A percentile compares a stretch with the other conserved stretches of the same genome.
Conservation (phyloP, 371 early-diverging fungal species). For the Rhizopus sp. region DNA sequence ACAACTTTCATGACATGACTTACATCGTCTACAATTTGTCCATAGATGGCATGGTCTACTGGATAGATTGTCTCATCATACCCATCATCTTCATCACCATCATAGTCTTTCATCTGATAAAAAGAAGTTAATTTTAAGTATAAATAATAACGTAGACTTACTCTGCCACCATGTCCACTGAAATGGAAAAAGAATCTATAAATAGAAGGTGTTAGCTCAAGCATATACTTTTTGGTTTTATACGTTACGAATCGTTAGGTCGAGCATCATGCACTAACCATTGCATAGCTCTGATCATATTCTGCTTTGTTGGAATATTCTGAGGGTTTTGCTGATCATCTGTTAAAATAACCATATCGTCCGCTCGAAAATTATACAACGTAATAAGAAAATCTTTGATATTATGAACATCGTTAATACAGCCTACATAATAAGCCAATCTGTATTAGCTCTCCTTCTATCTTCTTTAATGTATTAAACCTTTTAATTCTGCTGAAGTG, state of each 20-base stretch:
- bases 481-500: conserved; percentile 61
- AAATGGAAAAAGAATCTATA: conserved; percentile 80
- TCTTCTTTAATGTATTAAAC: conserved; percentile 25
- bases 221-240: not conserved
- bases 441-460: conserved; percentile 2
- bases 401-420: conserved; percentile 89
- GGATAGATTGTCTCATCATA: conserved; percentile 63
- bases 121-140: not conserved
- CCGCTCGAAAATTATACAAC: conserved; percentile 64
- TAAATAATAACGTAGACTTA: conserved; percentile 3
- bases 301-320: conserved; percentile 74
- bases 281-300: conserved; percentile 82
- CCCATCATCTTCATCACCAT: conserved; percentile 87
- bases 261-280: conserved; percentile 84
- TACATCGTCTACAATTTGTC: conserved; percentile 88
- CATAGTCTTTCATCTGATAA: conserved; percentile 44
- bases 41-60: conserved; percentile 75
- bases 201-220: not conserved
- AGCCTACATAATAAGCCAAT: conserved; percentile 47
- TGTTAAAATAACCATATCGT: conserved; percentile 78
- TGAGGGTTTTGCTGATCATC: conserved; percentile 74
- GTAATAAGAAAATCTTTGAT: conserved; percentile 69
- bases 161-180: conserved; percentile 85
- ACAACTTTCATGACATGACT: conserved; percentile 2
- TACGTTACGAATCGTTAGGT: conserved; percentile 74